A percentile compares a stretch with the other conserved stretches of the same genome.
phyloP scores from a whole-genome alignment of 2,329 filamentous ascomycete genomes.

The Colletotrichum trifolii region DNA sequence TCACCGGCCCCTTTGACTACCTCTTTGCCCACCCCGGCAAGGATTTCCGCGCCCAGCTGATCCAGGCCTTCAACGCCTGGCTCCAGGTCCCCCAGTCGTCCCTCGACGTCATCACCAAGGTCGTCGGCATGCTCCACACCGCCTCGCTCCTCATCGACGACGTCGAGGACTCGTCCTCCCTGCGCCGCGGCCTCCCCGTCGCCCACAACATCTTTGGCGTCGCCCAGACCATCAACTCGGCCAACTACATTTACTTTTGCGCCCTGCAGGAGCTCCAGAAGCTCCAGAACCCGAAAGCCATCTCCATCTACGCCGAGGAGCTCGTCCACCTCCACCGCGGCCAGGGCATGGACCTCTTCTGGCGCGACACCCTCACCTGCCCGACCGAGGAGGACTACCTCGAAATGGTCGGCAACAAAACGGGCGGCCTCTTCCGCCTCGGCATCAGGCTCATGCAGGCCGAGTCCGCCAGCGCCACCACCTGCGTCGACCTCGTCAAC shows the following conservation, averaged over 20 bases:
- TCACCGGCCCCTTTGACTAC: constrained; percentile 85
- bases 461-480: constrained; percentile 66
- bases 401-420: constrained; percentile 95
- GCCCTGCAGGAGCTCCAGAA: constrained; percentile 80
- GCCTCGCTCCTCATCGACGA: constrained; percentile 87
- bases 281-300: constrained; percentile 73
- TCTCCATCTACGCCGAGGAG: constrained; percentile 83
- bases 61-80: constrained; percentile 84
- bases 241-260: constrained; percentile 89
- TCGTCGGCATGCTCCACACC: constrained; percentile 88
- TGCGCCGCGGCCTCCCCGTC: constrained; percentile 83
- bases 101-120: constrained; percentile 79
- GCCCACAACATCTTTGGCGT: constrained; percentile 87
- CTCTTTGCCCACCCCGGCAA: constrained; percentile 83
- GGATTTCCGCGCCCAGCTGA: constrained; percentile 83
- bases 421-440: constrained; percentile 85
- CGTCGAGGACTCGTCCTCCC: constrained; percentile 82
- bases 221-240: constrained; percentile 89
- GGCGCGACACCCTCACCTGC: constrained; percentile 86
- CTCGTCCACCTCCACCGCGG: constrained; percentile 86
- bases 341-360: constrained; percentile 92
- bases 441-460: constrained; percentile 91
- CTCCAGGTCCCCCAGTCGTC: constrained; percentile 77
- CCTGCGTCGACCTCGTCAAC: constrained; percentile 88
- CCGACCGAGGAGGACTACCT: constrained; percentile 90